Base-by-base conservation (phyloP, 192 early-diverging fungal species). In the Podila epigama region DNA sequence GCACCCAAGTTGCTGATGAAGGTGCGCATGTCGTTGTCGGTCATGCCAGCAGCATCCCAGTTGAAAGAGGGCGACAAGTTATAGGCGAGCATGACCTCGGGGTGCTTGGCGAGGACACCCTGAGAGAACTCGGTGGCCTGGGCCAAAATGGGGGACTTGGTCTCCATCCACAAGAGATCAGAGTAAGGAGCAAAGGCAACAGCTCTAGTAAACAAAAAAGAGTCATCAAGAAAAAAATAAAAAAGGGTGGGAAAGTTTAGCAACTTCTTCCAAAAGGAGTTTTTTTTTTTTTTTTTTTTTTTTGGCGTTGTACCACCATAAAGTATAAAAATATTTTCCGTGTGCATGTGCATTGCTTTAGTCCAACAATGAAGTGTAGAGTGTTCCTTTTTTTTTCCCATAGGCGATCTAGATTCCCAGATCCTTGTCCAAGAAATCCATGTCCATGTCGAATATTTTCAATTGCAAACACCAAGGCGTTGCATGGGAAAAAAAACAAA, bases 11-110 rank as follows among this genome's bases (percentile, higher is more conserved):
- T 89, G 20, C 79, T 79, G 53, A 97, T 90, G 78, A 93, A 98
- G 61, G 79, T 79, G 41, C 89, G 83, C 86, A 98, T 97, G 78
- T 97, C 91, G 36, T 89, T 82, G 81, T 98, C 97, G 35, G 82
- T 89, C 91, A 97, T 90, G 42, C 96, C 96, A 22, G 97, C 95
- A 13, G 95, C 94, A 75, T 96, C 94, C 95, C 96, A 98, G 90
- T 98, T 98, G 89, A 97, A 98, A 29, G 94, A 96, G 27, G 97
- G 97, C 39, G 92, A 95, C 56, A 98, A 79, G 88, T 98, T 98
- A 88, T 98, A 98, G 22, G 95, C 93, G 33, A 98, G 89, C 90
- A 94, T 91, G 59, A 90, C 84, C 37, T 94, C 80, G 40, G 97
- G 96, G 70, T 90, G 86, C 35, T 86, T 88, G 61, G 87, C 82